phyloP scores from a whole-genome alignment of 352 stramenopile species.

The Phytophthora rubi region DNA sequence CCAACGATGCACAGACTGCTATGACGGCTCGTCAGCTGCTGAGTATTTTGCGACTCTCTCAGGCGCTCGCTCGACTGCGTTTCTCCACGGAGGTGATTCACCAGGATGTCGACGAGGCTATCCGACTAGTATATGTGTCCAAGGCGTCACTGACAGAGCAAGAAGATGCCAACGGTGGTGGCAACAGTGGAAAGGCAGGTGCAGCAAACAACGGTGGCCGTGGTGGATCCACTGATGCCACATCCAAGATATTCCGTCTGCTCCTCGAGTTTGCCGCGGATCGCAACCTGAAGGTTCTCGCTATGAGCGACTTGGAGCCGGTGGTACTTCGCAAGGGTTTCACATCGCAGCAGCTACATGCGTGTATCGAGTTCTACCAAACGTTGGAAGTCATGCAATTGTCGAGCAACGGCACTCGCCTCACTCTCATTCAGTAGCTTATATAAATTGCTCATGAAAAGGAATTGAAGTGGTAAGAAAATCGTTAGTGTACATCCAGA shows the following conservation, averaged over 20 bases:
- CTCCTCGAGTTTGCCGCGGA: slow-evolving; percentile 94
- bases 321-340: slow-evolving; percentile 97
- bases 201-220: slow-evolving; percentile 22
- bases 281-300: slow-evolving; percentile 69
- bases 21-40: slow-evolving; percentile 99
- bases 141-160: slow-evolving; percentile 95
- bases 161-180: slow-evolving; percentile 60
- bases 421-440: slow-evolving; percentile 69
- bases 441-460: neutral
- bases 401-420: slow-evolving; percentile 73
- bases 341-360: slow-evolving; percentile 94
- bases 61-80: slow-evolving; percentile 96
- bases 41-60: slow-evolving; percentile 97
- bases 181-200: slow-evolving; percentile 32
- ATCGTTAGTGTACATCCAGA: too few relatives aligned
- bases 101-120: slow-evolving; percentile 98
- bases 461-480: too few relatives aligned
- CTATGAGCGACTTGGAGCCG: slow-evolving; percentile 92
- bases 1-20: slow-evolving; percentile 94
- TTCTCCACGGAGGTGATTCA: slow-evolving; percentile 96
- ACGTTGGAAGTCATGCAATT: slow-evolving; percentile 84
- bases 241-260: slow-evolving; percentile 95
- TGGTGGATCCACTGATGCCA: slow-evolving; percentile 86
- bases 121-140: slow-evolving; percentile 97
- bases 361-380: slow-evolving; percentile 96